Base-by-base conservation (phyloP, 208 protist genomes). In the Jaenimonas drosophilae region DNA sequence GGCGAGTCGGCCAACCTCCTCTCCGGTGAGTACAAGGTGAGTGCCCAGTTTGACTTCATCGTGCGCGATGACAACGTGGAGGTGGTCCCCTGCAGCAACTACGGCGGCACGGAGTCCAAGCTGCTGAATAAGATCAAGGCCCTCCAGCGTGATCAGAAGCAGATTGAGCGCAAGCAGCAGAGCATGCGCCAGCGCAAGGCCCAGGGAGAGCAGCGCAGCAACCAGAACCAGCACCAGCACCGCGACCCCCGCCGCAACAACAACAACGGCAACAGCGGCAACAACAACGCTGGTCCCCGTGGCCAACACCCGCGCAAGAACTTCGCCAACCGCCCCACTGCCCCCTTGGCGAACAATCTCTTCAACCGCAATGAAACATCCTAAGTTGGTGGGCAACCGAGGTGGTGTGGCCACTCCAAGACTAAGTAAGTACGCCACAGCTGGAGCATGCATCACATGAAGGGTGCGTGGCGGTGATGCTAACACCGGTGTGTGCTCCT, bases 1-100 rank as follows among this genome's bases (percentile, higher is more conserved):
- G 80, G 77, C 39, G 58, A 71, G 54, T 65, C 66, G n/a, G 69
- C 78, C 4, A 62, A 90, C 57, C 59, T 90, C 12, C 64, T 90
- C 30, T 79, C 74, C 2, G 86, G 86, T 24, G 64, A 54, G 29
- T 83, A 72, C 64, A 65, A 63, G 41, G 69, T 86, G 27, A 80
- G 71, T 63, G 60, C 81, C 21, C 70, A 80, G 56, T 76, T 81
- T 54, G 86, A 90, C 64, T 90, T 64, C 59, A 76, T 87, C 44
- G 70, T 90, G 52, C 62, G 66, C 29, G 78, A 74, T 48, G 80
- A 83, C 47, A 89, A 81, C 53, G 81, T 94, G 5, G 70, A 85
- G 57, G 81, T 94, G 38, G 70, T 90, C 33, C 67, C 72, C 21
- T 77, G 71, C 49, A 80, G 76, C 32, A 85, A 69, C 24, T 74